A percentile compares a stretch with the other conserved stretches of the same genome.
Conservation (phyloP, 2,329 filamentous ascomycete genomes). For the Alternaria sp. region DNA sequence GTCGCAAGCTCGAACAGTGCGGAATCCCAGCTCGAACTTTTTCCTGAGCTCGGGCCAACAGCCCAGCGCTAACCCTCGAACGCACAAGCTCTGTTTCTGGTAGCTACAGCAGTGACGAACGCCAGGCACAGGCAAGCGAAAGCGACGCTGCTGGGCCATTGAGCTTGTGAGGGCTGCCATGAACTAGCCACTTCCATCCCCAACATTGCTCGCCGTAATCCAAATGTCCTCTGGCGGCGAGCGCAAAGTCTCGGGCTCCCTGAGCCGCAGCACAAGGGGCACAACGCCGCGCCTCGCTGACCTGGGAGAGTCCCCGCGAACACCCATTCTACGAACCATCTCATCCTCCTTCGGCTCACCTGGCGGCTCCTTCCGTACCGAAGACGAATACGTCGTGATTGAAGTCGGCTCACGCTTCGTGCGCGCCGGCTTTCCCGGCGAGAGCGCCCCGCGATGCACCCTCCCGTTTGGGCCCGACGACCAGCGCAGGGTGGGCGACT, state of each 20-base stretch:
- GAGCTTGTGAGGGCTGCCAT: not conserved
- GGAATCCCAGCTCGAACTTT: constrained; percentile 21
- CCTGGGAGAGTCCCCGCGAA: constrained; percentile 49
- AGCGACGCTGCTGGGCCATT: not conserved
- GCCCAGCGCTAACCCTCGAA: constrained; percentile 7
- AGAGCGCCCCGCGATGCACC: constrained; percentile 75
- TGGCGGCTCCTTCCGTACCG: constrained; percentile 63
- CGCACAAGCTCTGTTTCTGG: constrained; percentile 4
- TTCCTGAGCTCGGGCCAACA: constrained; percentile 17
- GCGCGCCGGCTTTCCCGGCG: constrained; percentile 86
- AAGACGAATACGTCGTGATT: constrained; percentile 86
- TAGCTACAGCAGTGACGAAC: not conserved
- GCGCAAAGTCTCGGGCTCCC: constrained; percentile 44
- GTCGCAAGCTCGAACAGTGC: constrained; percentile 24
- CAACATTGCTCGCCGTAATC: not conserved
- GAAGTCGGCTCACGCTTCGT: constrained; percentile 84
- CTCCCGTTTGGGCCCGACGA: constrained; percentile 78
- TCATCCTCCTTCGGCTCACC: constrained; percentile 68
- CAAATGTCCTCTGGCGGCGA: constrained; percentile 35
- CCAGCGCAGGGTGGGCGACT: constrained; percentile 82
- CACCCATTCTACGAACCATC: constrained; percentile 66
- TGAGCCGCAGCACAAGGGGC: constrained; percentile 42
- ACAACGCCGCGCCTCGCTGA: constrained; percentile 46
- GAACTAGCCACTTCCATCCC: not conserved
- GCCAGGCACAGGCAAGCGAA: constrained; percentile 3